phyloP scores from a whole-genome alignment of 2,329 filamentous ascomycete genomes.

The Fusarium miscanthi region DNA sequence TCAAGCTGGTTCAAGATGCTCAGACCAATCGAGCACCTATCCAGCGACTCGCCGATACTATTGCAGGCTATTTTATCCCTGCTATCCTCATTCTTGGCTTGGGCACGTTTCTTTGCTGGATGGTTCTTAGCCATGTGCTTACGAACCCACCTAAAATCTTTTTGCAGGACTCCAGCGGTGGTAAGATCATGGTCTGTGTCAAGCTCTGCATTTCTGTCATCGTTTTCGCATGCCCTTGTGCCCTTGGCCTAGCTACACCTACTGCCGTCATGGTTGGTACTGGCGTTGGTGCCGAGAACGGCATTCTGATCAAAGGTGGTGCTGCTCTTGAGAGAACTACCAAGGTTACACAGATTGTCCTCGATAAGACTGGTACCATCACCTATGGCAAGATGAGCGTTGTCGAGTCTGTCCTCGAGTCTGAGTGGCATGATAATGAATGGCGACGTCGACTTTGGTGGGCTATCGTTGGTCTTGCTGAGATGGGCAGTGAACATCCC shows the following conservation, averaged over 20 bases:
- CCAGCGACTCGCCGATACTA: constrained; percentile 87
- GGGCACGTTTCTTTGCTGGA: constrained; percentile 89
- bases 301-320: constrained; percentile 97
- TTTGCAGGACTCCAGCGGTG: constrained; percentile 80
- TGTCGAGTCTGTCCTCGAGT: constrained; percentile 73
- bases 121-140: constrained; percentile 90
- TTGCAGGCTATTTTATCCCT: constrained; percentile 95
- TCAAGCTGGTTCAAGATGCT: constrained; percentile 97
- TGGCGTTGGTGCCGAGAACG: constrained; percentile 94
- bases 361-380: constrained; percentile 96
- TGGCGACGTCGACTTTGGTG: constrained; percentile 86
- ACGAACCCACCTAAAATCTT: constrained; percentile 90
- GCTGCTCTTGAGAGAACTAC: constrained; percentile 91
- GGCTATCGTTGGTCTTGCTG: constrained; percentile 93
- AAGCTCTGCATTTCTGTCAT: constrained; percentile 99
- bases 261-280: constrained; percentile 99
- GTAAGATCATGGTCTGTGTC: constrained; percentile 94
- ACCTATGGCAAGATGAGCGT: constrained; percentile 97
- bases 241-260: constrained; percentile 93
- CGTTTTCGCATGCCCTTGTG: constrained; percentile 97
- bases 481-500: constrained; percentile 95
- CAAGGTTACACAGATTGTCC: constrained; percentile 87
- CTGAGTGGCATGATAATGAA: constrained; percentile 75
- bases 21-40: constrained; percentile 96
- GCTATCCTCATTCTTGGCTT: constrained; percentile 86